Evolutionary conservation across 2,329 filamentous ascomycete genomes (phyloP).

Genomic region (Parasarocladium wereldwijsianum): DNA sequence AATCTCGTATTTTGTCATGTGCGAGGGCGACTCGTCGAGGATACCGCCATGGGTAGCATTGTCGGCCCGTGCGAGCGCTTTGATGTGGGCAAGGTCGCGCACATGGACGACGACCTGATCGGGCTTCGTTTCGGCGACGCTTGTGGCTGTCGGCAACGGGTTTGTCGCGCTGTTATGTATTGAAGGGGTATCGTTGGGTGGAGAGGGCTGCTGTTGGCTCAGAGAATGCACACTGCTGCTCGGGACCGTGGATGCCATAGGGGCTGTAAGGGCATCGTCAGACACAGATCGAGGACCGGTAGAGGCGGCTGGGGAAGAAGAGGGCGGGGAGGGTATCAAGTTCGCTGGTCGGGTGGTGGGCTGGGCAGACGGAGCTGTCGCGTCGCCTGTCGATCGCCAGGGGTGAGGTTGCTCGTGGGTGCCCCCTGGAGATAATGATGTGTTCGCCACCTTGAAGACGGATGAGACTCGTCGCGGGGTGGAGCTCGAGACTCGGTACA

Average conservation of each 20-base stretch:
- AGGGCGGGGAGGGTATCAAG: conserved; percentile 4
- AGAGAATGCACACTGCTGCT: too few relatives aligned
- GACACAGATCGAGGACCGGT: conserved; percentile 3
- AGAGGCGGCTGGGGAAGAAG: conserved; percentile 2
- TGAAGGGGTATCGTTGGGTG: conserved; percentile 20
- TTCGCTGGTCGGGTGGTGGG: background rate
- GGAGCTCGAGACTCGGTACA: too few relatives aligned
- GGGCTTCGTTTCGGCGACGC: conserved; percentile 12
- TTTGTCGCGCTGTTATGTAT: conserved; percentile 13
- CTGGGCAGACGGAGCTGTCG: background rate
- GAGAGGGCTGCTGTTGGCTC: conserved; percentile 20
- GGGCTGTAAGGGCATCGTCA: conserved; percentile 3
- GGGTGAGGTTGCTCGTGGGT: too few relatives aligned
- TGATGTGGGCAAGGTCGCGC: conserved; percentile 80
- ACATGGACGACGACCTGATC: conserved; percentile 55
- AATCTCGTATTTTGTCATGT: conserved; percentile 71
- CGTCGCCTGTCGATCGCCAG: background rate
- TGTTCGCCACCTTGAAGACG: too few relatives aligned
- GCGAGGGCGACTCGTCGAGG: conserved; percentile 33
- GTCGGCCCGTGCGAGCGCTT: conserved; percentile 73
- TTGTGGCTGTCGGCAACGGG: conserved; percentile 10
- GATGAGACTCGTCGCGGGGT: too few relatives aligned
- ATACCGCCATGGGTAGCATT: conserved; percentile 18
- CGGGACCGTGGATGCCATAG: conserved; percentile 3
- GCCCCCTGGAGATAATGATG: too few relatives aligned